Evolutionary conservation across 1,284 basidiomycete species (phyloP).

Genomic region (Schizophyllum amplum): DNA sequence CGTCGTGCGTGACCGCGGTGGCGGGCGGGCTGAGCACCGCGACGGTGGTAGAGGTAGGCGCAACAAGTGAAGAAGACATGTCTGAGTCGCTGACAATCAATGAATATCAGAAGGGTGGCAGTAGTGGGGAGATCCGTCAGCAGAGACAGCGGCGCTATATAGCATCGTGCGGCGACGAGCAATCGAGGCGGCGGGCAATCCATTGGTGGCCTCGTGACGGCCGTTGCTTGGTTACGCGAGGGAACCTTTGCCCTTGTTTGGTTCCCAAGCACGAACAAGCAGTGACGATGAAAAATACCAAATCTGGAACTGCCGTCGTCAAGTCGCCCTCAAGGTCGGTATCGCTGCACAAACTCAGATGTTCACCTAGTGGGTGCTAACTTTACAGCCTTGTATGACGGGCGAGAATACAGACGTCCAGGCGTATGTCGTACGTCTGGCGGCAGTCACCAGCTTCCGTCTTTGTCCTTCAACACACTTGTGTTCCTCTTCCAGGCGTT

Average conservation of each 20-base stretch:
- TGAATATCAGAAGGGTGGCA: neutral
- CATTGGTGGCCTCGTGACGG: neutral
- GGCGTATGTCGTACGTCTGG: no score
- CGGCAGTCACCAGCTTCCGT: no score
- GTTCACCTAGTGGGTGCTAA: no score
- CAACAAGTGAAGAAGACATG: neutral
- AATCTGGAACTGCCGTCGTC: no score
- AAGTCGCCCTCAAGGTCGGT: no score
- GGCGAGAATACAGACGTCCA: no score
- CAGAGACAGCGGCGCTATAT: neutral
- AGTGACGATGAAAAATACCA: neutral
- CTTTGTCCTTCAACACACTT: no score
- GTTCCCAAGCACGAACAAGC: neutral
- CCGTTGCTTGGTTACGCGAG: neutral
- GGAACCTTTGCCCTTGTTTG: neutral
- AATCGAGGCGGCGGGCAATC: neutral
- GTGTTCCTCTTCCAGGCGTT: no score
- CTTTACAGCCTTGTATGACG: no score
- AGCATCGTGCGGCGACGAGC: neutral
- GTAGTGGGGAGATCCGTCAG: neutral
- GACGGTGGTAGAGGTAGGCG: neutral
- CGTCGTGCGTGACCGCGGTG: conserved; percentile 8
- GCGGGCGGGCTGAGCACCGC: conserved; percentile 1
- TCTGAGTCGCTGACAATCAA: neutral
- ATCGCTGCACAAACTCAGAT: no score